phyloP scores from a whole-genome alignment of 306 rosid genomes.

The Casuarina equisetifolia region DNA sequence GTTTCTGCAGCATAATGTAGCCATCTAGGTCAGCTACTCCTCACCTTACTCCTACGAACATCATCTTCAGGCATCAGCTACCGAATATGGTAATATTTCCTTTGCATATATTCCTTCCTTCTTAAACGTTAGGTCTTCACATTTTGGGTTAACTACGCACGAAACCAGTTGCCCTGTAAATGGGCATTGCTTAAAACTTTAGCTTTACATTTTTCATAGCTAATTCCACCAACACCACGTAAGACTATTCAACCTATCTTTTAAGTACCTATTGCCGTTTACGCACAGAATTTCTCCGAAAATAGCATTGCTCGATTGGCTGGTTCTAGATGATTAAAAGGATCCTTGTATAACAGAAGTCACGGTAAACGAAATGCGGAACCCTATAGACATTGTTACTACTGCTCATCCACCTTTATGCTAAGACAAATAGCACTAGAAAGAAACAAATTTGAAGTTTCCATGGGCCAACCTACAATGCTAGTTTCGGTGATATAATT shows the following conservation, averaged over 20 bases:
- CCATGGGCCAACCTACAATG: neutral
- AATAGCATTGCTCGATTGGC: neutral
- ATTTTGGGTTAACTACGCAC: neutral
- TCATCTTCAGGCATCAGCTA: conserved; percentile 3
- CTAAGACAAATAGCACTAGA: neutral
- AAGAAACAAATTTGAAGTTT: neutral
- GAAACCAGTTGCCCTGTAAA: neutral
- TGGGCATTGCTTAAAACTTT: neutral
- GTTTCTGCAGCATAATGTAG: neutral
- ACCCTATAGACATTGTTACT: neutral
- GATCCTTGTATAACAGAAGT: neutral
- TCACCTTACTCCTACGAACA: neutral
- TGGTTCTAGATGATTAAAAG: neutral
- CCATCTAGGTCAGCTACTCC: neutral
- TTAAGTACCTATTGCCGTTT: neutral
- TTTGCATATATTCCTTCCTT: neutral
- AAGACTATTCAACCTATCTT: neutral
- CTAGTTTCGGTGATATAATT: neutral
- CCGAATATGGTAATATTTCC: neutral
- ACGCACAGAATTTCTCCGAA: neutral
- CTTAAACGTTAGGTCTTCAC: neutral
- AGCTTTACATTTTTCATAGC: neutral
- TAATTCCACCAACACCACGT: neutral
- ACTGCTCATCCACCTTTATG: neutral
- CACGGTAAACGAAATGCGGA: neutral